These are phyloP conservation scores for Trichocomaceae sp. DNA, from an alignment of 2,329 filamentous ascomycete genomes.

Conservation along the genomic window DNA sequence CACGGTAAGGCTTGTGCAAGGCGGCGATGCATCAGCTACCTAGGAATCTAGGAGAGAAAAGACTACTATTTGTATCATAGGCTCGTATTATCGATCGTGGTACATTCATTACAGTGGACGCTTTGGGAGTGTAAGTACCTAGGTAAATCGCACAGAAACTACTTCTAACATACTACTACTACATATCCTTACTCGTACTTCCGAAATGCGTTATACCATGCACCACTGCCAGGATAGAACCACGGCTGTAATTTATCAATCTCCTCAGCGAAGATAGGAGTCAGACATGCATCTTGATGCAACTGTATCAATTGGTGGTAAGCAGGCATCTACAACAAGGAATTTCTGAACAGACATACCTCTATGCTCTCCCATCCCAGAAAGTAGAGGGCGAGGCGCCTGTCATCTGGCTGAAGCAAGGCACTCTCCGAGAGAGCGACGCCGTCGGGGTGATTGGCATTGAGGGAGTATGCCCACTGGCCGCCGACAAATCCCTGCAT, in stretches of 20 bases:
- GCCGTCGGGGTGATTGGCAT: not conserved
- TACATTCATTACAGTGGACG: too few species aligned
- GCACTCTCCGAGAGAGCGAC: not conserved
- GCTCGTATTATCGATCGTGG: too few species aligned
- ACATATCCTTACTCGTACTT: not conserved
- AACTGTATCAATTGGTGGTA: not conserved
- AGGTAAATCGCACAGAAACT: too few species aligned
- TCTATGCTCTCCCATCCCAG: slow-evolving; percentile 2
- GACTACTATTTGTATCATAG: too few species aligned
- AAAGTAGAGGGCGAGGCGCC: slow-evolving; percentile 1
- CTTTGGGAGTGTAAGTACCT: too few species aligned
- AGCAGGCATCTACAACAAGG: not conserved
- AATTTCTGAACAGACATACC: not conserved
- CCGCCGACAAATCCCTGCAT: slow-evolving; percentile 1
- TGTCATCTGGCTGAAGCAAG: not conserved
- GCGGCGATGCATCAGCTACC: too few species aligned
- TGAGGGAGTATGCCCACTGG: slow-evolving; percentile 1
- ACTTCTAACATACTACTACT: too few species aligned
- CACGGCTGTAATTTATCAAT: slow-evolving; percentile 5
- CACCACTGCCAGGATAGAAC: not conserved
- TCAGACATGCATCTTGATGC: slow-evolving; percentile 2
- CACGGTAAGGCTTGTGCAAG: too few species aligned
- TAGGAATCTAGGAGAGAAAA: too few species aligned
- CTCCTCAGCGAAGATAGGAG: not conserved
- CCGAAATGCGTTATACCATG: not conserved